Conservation (phyloP, 2,329 filamentous ascomycete species). For the Fusarium palustre region DNA sequence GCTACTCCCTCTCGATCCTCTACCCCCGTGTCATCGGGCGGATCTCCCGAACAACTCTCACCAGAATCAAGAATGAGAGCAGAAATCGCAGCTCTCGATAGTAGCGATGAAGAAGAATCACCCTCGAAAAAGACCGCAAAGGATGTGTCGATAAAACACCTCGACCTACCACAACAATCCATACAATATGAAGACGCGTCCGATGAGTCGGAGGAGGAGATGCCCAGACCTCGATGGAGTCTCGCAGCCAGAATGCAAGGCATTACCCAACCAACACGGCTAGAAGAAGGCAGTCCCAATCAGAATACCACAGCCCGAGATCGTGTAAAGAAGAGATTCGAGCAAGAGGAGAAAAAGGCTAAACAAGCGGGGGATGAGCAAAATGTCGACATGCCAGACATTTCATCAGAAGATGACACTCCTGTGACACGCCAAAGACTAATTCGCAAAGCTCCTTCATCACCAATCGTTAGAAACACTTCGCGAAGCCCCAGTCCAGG, state of each 20-base stretch:
- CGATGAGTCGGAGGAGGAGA: conserved; percentile 53
- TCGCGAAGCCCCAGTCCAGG: conserved; percentile 52
- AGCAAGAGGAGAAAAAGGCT: conserved; percentile 45
- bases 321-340: conserved; percentile 59
- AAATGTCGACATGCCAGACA: conserved; percentile 48
- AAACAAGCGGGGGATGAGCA: conserved; percentile 39
- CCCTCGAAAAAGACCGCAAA: conserved; percentile 25
- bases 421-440: conserved; percentile 57
- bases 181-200: conserved; percentile 61
- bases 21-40: conserved; percentile 58
- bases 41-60: conserved; percentile 59
- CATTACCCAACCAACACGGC: conserved; percentile 35
- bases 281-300: conserved; percentile 1
- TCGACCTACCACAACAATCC: conserved; percentile 24
- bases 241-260: conserved; percentile 73
- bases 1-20: conserved; percentile 57
- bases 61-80: conserved; percentile 68
- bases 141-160: conserved; percentile 14
- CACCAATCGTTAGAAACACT: conserved; percentile 47
- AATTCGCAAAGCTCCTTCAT: conserved; percentile 52
- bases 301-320: conserved; percentile 53
- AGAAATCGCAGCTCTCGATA: conserved; percentile 63
- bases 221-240: conserved; percentile 67
- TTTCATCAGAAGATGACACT: conserved; percentile 56
- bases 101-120: conserved; percentile 60